Base-by-base conservation (phyloP, 2,329 filamentous ascomycete species). In the Cercospora zeina region DNA sequence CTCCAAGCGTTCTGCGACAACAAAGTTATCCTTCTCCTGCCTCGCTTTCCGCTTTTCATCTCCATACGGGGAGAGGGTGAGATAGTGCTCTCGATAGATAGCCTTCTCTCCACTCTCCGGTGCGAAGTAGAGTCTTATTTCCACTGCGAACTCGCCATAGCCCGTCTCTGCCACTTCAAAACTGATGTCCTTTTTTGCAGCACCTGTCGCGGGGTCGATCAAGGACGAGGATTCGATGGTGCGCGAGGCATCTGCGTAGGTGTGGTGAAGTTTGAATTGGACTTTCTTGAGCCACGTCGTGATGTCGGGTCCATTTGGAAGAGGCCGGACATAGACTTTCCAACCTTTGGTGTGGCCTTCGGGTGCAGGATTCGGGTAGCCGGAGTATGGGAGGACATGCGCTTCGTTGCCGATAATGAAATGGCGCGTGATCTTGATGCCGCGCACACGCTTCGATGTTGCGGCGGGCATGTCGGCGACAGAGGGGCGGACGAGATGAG, bases 81-180 rank as follows among this genome's bases (percentile, higher is more conserved):
- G 80, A 72, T 92, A 91, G 77, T 97, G 95, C 80, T 95, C 96
- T 1, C 96, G 79, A n/a, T 93, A 96, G 77, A 96, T 91, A 4
- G 93, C 90, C 77, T 99, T 99, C 80, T 99, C 95, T 70, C 86
- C 87, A 37, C 88, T 89, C 74, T 96, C 90, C 60, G 89, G 87
- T 60, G 90, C 87, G 77, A 97, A 99, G 80, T 96, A 96, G 49
- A 99, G 83, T 74, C 96, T 92, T 74, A 99, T 89, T 66, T 93
- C 90, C 72, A 99, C 96, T 75, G 95, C 91, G 79, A 99, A 99
- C 78, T 97, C 95, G 72, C 95, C 95, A 90, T 96, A 99, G 54
- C 95, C 95, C 0, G 95, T 97, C 77, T 97, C 95, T 65, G 86
- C 85, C 64, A 97, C 89, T 72, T 91, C 82, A 72, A 97, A 99